Evolutionary conservation across 495 filamentous ascomycete genomes (phyloP), one percentile per base, ranked within the genome.

Genomic region (Penicillium canescens): DNA sequence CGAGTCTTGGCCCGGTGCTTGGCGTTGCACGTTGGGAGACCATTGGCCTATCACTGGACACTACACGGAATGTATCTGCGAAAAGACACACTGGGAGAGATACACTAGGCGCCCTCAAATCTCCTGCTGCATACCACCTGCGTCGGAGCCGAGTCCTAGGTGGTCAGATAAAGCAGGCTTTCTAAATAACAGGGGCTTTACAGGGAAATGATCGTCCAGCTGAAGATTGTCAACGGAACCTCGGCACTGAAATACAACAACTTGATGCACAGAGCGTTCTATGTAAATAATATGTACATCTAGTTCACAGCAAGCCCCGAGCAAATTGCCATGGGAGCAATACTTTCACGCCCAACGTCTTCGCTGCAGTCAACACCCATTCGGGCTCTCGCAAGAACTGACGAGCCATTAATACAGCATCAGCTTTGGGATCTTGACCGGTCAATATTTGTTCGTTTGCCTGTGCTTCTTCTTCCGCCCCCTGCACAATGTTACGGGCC

Each of bases 331-430:
- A 57, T 4, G 85, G 78, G 68, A 77, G 74, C 34, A 74, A 61
- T 11, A 88, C 75, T 23, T 79, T 58, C 0, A 89, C 82, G 20
- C 78, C 82, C 16, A 90, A 56, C 61, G 80, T 66, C 52, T 81
- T 75, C 9, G 86, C 86, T 18, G 78, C 75, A 35, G 72, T 78
- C 18, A 86, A 55, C 40, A 86, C 81, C 76, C 86, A 88, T 58
- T 87, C 83, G 2, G 86, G 82, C 60, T 89, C 86, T 20, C 85
- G 74, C 60, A 89, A 58, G 53, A 85, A 85, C 66, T 89, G 84
- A 21, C 85, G 72, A 1, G 76, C 87, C 4, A 85, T 67, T 6
- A 90, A 62, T n/a, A 88, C 82, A 11, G 81, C 63, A 67, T 90
- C 87, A 3, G 82, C 85, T 62, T 78, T 74, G 0, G 84, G 73